Conservation (phyloP, 495 filamentous ascomycete species). For the Cercophora sp. region DNA sequence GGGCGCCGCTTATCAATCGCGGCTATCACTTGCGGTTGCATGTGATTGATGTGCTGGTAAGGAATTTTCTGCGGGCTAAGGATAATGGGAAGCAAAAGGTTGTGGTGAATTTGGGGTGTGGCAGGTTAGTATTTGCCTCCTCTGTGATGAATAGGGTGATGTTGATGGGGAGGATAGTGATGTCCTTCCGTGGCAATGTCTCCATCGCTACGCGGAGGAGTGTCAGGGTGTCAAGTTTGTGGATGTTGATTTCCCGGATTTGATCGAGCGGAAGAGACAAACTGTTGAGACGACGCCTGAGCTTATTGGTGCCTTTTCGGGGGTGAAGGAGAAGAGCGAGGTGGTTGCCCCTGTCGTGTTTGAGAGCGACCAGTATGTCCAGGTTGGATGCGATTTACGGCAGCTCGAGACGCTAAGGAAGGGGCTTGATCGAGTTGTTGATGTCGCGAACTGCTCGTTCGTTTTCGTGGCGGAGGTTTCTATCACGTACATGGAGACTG, state of each 20-base stretch:
- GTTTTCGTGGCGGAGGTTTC: slow-evolving; percentile 88
- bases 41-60: slow-evolving; percentile 69
- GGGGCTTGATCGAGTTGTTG: slow-evolving; percentile 51
- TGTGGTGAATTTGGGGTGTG: slow-evolving; percentile 83
- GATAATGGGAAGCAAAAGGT: slow-evolving; percentile 52
- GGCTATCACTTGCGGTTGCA: slow-evolving; percentile 85
- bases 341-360: slow-evolving; percentile 40
- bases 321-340: slow-evolving; percentile 4
- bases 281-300: slow-evolving; percentile 59
- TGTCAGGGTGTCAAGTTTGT: slow-evolving; percentile 62
- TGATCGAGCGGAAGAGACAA: slow-evolving; percentile 70
- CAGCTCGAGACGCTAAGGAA: slow-evolving; percentile 55
- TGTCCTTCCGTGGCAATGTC: slow-evolving; percentile 82
- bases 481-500: slow-evolving; percentile 80
- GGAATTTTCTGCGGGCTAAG: slow-evolving; percentile 60
- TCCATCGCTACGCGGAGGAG: slow-evolving; percentile 54
- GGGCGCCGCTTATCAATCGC: slow-evolving; percentile 80
- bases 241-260: slow-evolving; percentile 80
- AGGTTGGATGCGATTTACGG: slow-evolving; percentile 78
- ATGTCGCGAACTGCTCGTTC: slow-evolving; percentile 54
- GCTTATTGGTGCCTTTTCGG: slow-evolving; percentile 39
- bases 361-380: slow-evolving; percentile 66
- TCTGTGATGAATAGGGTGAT: slow-evolving; percentile 6
- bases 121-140: slow-evolving; percentile 60
- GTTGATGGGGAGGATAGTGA: slow-evolving; percentile 53